Evolutionary conservation across 108 stramenopile genomes (phyloP), one percentile per base, ranked within the genome.

Genomic region (Conticribra guillardii): DNA sequence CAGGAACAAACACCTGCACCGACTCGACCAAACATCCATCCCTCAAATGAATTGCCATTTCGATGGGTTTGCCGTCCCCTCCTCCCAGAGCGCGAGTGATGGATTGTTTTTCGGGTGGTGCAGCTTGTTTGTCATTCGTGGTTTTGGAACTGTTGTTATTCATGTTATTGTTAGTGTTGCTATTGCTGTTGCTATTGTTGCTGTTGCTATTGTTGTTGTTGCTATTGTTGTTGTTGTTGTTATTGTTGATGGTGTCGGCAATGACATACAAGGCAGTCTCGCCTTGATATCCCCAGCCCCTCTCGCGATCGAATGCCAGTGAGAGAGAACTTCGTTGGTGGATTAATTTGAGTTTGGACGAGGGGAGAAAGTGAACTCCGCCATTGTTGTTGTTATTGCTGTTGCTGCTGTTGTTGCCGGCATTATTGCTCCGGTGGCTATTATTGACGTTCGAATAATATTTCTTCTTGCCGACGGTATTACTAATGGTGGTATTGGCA

Each of bases 251-350:
- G 21, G 29, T 69, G 15, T 32, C 47, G 7, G 46, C 66, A 45
- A 72, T 63, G 2, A 75, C 51, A 50, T 81, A 81, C 55, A 81
- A 34, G 4, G 74, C 60, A 7, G 80, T 81, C 37, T 76, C 80
- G 27, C 80, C 80, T 24, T 37, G 49, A 50, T 81, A 81, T 0
- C 72, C 80, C 80, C 80, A 81, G 4, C 80, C 67, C 30, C 33
- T 50, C 11, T 19, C n/a, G 1, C 51, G 37, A 41, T 74, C 50
- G 49, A 58, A 76, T 5, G 80, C 74, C 21, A 81, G 33, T 14
- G 72, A 73, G 37, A 81, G 74, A 1, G 74, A 65, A 21, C 73
- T 76, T 27, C 80, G 80, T 47, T 81, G 80, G 41, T 81, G 80
- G 4, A 81, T 44, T 18, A 81, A 48, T 52, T 66, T 59, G 9